A percentile compares a stretch with the other conserved stretches of the same genome.
These are phyloP conservation scores for Ilyonectria mors-panacis DNA, from an alignment of 2,329 filamentous ascomycete species.

Conservation along the genomic window DNA sequence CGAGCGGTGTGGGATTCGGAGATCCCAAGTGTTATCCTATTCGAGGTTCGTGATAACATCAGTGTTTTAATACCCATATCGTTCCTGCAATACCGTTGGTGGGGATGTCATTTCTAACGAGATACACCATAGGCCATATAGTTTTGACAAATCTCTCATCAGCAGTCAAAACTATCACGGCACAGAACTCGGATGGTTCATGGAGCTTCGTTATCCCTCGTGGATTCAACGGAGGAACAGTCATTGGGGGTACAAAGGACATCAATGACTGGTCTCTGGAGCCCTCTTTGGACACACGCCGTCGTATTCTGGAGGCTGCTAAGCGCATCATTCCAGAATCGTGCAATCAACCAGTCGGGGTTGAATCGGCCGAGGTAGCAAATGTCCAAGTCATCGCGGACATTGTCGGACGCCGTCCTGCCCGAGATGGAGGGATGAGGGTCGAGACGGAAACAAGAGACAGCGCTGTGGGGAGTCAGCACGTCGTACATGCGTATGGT, in stretches of 20 bases:
- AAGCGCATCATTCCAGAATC: constrained; percentile 33
- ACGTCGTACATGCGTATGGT: constrained; percentile 71
- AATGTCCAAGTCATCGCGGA: constrained; percentile 61
- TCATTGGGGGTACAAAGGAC: constrained; percentile 78
- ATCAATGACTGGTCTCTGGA: constrained; percentile 67
- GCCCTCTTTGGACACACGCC: constrained; percentile 63
- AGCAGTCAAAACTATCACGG: constrained; percentile 64
- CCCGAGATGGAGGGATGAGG: constrained; percentile 63
- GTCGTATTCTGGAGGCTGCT: constrained; percentile 41
- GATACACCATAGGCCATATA: constrained; percentile 51
- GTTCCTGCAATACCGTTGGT: too few relatives aligned
- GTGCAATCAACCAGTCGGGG: constrained; percentile 2
- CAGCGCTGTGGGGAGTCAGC: constrained; percentile 23
- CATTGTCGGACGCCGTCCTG: constrained; percentile 63
- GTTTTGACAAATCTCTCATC: constrained; percentile 56
- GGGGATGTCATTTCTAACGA: neutral
- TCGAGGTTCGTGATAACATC: constrained; percentile 43
- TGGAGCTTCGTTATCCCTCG: constrained; percentile 76
- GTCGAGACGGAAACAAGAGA: constrained; percentile 46
- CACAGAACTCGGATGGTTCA: constrained; percentile 73
- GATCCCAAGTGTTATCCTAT: constrained; percentile 54
- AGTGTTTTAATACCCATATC: too few relatives aligned
- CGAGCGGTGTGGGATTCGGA: constrained; percentile 53
- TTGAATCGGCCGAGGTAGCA: constrained; percentile 1
- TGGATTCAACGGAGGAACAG: constrained; percentile 72